Evolutionary conservation across 352 stramenopile species (phyloP), one percentile per base, ranked within the genome.

Genomic region (Globisporangium echinulatum): DNA sequence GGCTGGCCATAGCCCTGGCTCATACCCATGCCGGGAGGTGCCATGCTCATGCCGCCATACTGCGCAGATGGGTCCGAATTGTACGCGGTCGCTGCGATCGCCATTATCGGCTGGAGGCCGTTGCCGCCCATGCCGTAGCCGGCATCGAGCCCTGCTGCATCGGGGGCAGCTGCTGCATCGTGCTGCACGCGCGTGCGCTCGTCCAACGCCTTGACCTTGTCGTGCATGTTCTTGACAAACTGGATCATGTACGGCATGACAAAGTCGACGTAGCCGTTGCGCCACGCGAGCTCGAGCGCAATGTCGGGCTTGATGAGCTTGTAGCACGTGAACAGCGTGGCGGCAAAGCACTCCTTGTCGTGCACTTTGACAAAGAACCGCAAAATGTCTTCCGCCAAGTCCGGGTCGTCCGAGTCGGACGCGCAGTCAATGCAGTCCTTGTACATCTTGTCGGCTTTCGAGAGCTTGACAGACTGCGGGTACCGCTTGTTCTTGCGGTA

Each of bases 211-310:
- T 97, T 92, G 14, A 99, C 82, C 69, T 97, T 95, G 14, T 97
- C 90, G 75, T 96, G 87, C 54, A 98, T 77, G 72, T 99, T 97
- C 68, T 97, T 96, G 58, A 99, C 85, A 60, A 98, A 99, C 80
- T 99, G 97, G 70, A 99, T 98, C 79, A 99, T 94, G 88, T 99
- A 99, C 39, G 97, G 97, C 96, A 99, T 99, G 50, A 98, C 94
- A 69, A 98, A 99, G 79, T 99, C 93, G 25, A 96, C 88, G 80
- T 99, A 99, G 57, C 96, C 96, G 71, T 99, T 98, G 66, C 98
- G 89, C 97, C 97, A 99, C 46, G 96, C 97, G 43, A 99, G 85
- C 73, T 99, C 97, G 50, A 99, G 71, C 9, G 95, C 97, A 51
- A 99, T 88, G 75, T 99, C 97, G n/a, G 97, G 97, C 69, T 97